Percentiles rank a stretch among this genome's conserved stretches.
These are phyloP conservation scores for Candida sojae DNA, from an alignment of 1,139 yeast species.

Conservation along the genomic window DNA sequence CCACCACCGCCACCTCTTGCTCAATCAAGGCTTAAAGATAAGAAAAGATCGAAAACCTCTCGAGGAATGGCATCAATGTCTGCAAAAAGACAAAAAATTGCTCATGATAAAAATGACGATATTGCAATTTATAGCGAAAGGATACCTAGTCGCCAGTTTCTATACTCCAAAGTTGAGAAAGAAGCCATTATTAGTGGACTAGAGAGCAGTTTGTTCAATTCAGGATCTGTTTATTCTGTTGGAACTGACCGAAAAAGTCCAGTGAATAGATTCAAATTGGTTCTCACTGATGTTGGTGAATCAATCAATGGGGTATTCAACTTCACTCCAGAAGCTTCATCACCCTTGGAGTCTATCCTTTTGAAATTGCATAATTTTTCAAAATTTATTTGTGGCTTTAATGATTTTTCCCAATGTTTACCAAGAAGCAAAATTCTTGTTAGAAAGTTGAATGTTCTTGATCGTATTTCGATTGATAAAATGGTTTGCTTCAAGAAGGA, in stretches of 20 bases:
- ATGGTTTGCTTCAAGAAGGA: conserved; percentile 7
- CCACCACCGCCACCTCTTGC: conserved; percentile 9
- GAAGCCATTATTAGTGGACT: conserved; percentile 22
- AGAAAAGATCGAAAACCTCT: conserved; percentile 3
- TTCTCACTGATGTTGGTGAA: conserved; percentile 11
- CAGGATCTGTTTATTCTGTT: conserved; percentile 13
- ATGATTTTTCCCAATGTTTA: conserved; percentile 10
- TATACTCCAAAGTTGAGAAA: conserved; percentile 14
- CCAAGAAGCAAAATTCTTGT: conserved; percentile 13
- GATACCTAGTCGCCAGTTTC: not conserved
- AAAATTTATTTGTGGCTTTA: conserved; percentile 16
- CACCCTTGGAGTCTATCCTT: conserved; percentile 11
- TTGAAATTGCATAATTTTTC: conserved; percentile 17
- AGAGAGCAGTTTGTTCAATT: conserved; percentile 18
- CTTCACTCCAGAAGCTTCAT: conserved; percentile 5
- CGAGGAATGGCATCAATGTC: not conserved
- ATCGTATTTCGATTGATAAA: conserved; percentile 14
- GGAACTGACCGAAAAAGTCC: conserved; percentile 1
- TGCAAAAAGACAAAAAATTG: conserved; percentile 11
- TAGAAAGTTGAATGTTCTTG: conserved; percentile 17
- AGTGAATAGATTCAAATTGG: conserved; percentile 9
- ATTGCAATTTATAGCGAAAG: not conserved
- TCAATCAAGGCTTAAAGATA: not conserved
- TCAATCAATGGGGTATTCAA: conserved; percentile 10
- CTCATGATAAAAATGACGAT: conserved; percentile 1